These are phyloP conservation scores for Iberis pinnata DNA, from an alignment of 345 rosid genomes.

Conservation along the genomic window DNA sequence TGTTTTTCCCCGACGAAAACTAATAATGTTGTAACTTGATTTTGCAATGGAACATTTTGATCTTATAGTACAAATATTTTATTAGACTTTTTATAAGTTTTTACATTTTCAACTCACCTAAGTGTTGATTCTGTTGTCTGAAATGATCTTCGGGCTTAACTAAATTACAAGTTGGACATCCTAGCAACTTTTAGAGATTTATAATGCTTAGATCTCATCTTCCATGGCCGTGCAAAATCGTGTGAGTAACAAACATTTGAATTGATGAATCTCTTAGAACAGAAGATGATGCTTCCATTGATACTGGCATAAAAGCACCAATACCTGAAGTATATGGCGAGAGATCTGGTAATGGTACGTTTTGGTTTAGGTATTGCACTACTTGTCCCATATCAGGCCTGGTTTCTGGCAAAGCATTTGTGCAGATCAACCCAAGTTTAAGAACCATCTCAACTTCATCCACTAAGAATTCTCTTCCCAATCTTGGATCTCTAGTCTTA, in stretches of 20 bases:
- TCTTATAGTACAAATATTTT: no score
- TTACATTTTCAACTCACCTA: no score
- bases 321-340: slow-evolving; percentile 27
- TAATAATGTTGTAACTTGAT: slow-evolving; percentile 25
- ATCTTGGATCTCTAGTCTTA: slow-evolving; percentile 33
- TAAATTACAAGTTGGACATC: no score
- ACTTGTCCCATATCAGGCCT: slow-evolving; percentile 47
- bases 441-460: slow-evolving; percentile 47
- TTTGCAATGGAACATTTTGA: slow-evolving; percentile 6
- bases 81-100: no score
- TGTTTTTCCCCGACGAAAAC: not conserved
- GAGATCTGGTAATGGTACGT: slow-evolving; percentile 30
- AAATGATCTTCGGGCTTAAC: no score
- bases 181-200: no score
- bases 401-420: slow-evolving; percentile 26
- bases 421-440: slow-evolving; percentile 44
- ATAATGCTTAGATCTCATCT: no score
- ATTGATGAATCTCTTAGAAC: no score
- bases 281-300: no score
- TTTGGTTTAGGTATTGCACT: slow-evolving; percentile 28
- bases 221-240: no score
- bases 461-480: slow-evolving; percentile 18
- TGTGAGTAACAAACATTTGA: no score
- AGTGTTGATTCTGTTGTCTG: no score
- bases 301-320: slow-evolving; percentile 30